Evolutionary conservation across 2,329 filamentous ascomycete genomes (phyloP).

Genomic region (Fusarium agapanthi): DNA sequence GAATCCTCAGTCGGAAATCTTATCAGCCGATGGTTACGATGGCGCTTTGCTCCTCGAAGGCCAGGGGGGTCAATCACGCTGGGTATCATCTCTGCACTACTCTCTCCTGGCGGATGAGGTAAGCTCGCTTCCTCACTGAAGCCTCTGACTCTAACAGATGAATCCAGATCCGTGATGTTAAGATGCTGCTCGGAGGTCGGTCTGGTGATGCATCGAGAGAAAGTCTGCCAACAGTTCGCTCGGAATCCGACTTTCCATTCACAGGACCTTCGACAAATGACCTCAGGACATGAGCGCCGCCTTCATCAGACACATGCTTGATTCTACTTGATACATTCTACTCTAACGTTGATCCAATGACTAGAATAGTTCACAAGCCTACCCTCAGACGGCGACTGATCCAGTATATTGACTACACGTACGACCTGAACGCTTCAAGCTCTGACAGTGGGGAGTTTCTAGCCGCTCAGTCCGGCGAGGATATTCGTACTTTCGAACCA

Average conservation of each 20-base stretch:
- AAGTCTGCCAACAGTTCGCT: not conserved
- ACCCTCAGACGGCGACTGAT: not conserved
- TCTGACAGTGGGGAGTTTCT: not conserved
- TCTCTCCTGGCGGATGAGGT: not conserved
- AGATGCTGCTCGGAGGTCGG: not conserved
- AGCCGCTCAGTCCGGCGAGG: accelerated
- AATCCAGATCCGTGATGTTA: not conserved
- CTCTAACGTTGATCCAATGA: not conserved
- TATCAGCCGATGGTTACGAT: not conserved
- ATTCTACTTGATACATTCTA: not conserved
- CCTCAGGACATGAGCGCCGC: not conserved
- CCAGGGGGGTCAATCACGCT: not conserved
- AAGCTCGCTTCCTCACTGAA: not conserved
- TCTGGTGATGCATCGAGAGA: not conserved
- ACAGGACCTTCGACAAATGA: not conserved
- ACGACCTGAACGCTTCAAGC: not conserved
- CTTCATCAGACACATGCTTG: not conserved
- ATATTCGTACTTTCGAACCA: not conserved
- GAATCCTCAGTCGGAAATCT: not conserved
- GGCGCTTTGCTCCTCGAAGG: not conserved
- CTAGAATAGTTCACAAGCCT: not conserved
- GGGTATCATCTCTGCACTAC: constrained; percentile 5
- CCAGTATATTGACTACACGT: not conserved
- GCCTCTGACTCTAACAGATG: not conserved
- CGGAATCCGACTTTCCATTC: not conserved